A percentile compares a stretch with the other conserved stretches of the same genome.
Conservation (phyloP, 805 yeast genomes). For the Saturnispora diversa region DNA sequence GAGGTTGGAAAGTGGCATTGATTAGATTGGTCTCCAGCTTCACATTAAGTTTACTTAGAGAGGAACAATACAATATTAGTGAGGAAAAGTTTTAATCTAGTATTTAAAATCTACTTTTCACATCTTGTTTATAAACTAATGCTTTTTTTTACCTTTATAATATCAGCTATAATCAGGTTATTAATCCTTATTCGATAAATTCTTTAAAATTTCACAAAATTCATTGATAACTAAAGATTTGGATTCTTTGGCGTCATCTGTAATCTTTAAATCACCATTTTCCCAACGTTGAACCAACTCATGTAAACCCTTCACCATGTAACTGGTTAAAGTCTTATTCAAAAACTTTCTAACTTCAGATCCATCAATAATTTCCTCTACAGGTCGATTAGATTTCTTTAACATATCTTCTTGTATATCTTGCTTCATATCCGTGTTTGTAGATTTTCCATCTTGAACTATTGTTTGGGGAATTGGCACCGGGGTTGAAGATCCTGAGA, state of each 20-base stretch:
- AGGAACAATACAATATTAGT: conserved; percentile 34
- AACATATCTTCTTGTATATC: conserved; percentile 10
- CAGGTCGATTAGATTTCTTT: conserved; percentile 14
- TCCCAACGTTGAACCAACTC: conserved; percentile 26
- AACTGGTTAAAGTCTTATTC: conserved; percentile 39
- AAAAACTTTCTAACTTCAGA: conserved; percentile 43
- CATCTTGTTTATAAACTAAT: not conserved
- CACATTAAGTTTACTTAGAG: conserved; percentile 59
- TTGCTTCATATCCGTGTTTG: not conserved
- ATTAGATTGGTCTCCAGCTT: conserved; percentile 75
- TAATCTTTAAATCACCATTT: conserved; percentile 15
- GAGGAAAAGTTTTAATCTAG: conserved; percentile 33
- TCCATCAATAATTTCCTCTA: conserved; percentile 44
- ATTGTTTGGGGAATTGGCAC: conserved; percentile 21
- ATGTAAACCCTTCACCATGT: conserved; percentile 37
- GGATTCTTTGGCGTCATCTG: not conserved
- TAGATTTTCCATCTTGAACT: not conserved
- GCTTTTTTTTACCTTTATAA: not conserved
- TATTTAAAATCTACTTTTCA: not conserved
- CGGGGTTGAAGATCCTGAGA: conserved; percentile 17
- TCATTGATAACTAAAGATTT: conserved; percentile 11
- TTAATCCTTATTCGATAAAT: conserved; percentile 4
- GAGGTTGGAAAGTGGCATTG: conserved; percentile 90
- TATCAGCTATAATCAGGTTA: not conserved
- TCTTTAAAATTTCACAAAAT: conserved; percentile 14